Evolutionary conservation across 257 asterid species (phyloP).

Genomic region (Cynanchum wilfordii): DNA sequence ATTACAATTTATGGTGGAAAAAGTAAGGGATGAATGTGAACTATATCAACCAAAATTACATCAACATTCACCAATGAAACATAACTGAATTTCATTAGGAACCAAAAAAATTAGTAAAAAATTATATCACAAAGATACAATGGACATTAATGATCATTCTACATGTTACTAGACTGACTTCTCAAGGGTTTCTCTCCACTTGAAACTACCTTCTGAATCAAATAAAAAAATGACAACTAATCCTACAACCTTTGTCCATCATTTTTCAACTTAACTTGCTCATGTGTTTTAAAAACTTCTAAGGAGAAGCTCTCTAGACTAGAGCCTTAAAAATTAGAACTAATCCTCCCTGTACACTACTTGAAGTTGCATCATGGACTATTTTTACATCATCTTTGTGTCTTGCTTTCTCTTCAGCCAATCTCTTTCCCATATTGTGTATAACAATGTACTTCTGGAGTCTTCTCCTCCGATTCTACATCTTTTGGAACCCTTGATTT

Average conservation of each 20-base stretch:
- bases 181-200: slow-evolving; percentile 6
- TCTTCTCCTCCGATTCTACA: no score
- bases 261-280: slow-evolving; percentile 58
- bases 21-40: no score
- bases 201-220: no score
- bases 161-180: slow-evolving; percentile 1
- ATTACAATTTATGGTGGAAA: no score
- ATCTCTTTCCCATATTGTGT: slow-evolving; percentile 45
- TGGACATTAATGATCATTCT: not conserved
- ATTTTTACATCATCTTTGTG: slow-evolving; percentile 77
- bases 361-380: slow-evolving; percentile 84
- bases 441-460: no score
- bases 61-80: not conserved
- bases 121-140: not conserved
- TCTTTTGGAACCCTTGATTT: no score
- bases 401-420: slow-evolving; percentile 70
- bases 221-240: not conserved
- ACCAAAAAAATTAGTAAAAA: not conserved
- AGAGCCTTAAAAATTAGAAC: slow-evolving; percentile 89
- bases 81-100: not conserved
- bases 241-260: slow-evolving; percentile 23
- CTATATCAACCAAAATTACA: no score
- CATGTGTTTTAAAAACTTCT: slow-evolving; percentile 70
- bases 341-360: slow-evolving; percentile 77
- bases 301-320: slow-evolving; percentile 73